Base-by-base conservation (phyloP, 208 protist species). In the Phytomonas francai region DNA sequence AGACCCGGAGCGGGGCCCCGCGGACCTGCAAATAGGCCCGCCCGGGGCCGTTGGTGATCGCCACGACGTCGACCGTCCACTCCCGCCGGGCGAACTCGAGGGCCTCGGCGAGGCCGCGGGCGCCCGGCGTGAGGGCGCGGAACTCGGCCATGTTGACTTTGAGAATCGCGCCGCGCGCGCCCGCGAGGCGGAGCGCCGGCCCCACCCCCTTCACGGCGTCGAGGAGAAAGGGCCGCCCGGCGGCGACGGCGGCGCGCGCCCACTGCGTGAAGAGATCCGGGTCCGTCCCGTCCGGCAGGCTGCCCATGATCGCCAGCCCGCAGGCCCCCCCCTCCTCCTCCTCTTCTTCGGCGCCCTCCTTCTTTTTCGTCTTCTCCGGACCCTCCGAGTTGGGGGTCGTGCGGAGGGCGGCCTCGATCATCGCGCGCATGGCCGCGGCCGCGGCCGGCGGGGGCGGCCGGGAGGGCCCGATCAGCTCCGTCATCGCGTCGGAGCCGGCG, bases 401-500 rank as follows among this genome's bases (percentile, higher is more conserved):
- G n/a, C n/a, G n/a, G n/a, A n/a, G n/a, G n/a, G n/a, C n/a, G n/a
- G n/a, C n/a, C n/a, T n/a, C n/a, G n/a, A n/a, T n/a, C n/a, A n/a
- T n/a, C n/a, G n/a, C n/a, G n/a, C n/a, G n/a, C n/a, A n/a, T n/a
- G n/a, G n/a, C n/a, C n/a, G n/a, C n/a, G n/a, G n/a, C n/a, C n/a
- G n/a, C n/a, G n/a, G n/a, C n/a, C n/a, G n/a, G n/a, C n/a, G 49
- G 27, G 59, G 45, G 12, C n/a, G n/a, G n/a, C n/a, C n/a, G n/a
- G n/a, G 71, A 79, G 16, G 78, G 71, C 66, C 74, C 68, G 51
- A 83, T 77, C 25, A 83, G 75, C 66, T 77, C 78, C 49, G 68
- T 80, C 78, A 83, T 83, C 25, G 70, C 72, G 25, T 63, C 61
- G 49, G 68, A 42, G 16, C 36, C 27, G 12, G 33, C 29, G 36